Conservation (phyloP, 1,139 yeast genomes). For the Blastobotrys aristatus region DNA sequence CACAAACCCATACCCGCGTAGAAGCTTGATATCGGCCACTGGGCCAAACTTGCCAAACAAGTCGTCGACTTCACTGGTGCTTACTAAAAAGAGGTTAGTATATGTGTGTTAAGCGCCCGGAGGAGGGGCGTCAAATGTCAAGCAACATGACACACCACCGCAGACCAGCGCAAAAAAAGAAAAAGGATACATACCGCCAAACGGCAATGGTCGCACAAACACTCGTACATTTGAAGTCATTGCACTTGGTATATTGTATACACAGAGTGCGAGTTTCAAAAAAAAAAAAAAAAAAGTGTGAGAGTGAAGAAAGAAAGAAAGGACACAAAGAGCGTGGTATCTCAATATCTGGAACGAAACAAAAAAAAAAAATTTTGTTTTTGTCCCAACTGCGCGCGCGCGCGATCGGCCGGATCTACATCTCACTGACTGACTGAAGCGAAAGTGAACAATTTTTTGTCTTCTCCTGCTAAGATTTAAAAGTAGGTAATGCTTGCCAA, state of each 20-base stretch:
- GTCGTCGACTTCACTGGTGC: conserved; percentile 63
- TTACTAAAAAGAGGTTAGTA: conserved; percentile 28
- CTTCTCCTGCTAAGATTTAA: too few relatives aligned
- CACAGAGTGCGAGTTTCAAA: neutral
- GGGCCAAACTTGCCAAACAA: conserved; percentile 63
- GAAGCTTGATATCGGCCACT: conserved; percentile 59
- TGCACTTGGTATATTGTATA: neutral
- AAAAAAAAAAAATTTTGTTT: too few relatives aligned
- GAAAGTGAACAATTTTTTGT: too few relatives aligned
- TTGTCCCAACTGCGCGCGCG: too few relatives aligned
- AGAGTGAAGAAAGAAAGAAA: neutral
- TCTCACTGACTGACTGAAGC: too few relatives aligned
- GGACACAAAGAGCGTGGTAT: too few relatives aligned
- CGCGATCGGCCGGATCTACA: too few relatives aligned
- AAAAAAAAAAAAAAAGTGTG: neutral
- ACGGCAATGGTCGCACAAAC: conserved; percentile 20
- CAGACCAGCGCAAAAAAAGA: too few relatives aligned
- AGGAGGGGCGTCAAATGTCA: too few relatives aligned
- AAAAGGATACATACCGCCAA: conserved; percentile 15
- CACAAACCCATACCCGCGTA: conserved; percentile 80
- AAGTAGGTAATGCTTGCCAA: too few relatives aligned
- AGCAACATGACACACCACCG: too few relatives aligned
- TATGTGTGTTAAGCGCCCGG: neutral
- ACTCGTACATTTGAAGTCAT: conserved; percentile 17
- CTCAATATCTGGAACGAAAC: too few relatives aligned